Percentiles rank a stretch among this genome's conserved stretches.
These are phyloP conservation scores for Annona cherimola DNA, from an alignment of 164 flowering plant species.

Conservation along the genomic window DNA sequence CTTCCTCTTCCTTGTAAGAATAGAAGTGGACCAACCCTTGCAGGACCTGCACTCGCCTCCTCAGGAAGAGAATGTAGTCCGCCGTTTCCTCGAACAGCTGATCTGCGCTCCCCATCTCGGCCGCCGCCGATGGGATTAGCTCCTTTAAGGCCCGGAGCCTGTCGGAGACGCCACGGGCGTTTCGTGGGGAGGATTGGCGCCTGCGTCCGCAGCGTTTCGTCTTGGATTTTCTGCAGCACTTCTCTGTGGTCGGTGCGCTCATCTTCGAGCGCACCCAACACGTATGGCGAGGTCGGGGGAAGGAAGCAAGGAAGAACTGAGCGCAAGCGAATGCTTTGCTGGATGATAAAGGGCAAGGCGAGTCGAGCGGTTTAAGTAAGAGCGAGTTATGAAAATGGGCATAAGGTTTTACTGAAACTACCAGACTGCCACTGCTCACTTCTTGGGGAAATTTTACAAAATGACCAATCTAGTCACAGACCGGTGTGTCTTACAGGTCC, in stretches of 20 bases:
- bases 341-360: no score
- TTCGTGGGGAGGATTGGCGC: neutral
- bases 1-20: slow-evolving; percentile 20
- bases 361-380: slow-evolving; percentile 26
- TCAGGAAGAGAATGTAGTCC: slow-evolving; percentile 52
- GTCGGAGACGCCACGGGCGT: neutral
- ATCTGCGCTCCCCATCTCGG: slow-evolving; percentile 33
- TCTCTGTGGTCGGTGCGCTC: neutral
- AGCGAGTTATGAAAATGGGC: slow-evolving; percentile 11
- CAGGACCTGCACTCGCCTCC: slow-evolving; percentile 54
- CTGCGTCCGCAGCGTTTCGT: neutral
- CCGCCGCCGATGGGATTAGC: slow-evolving; percentile 40
- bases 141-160: slow-evolving; percentile 30
- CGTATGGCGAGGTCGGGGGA: slow-evolving; percentile 2
- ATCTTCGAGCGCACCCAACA: slow-evolving; percentile 4
- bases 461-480: neutral
- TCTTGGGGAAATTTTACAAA: neutral
- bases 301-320: neutral
- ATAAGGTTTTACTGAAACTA: neutral
- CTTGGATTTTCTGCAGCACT: slow-evolving; percentile 5
- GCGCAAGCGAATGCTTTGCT: neutral
- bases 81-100: slow-evolving; percentile 63
- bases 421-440: slow-evolving; percentile 22
- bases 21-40: slow-evolving; percentile 56
- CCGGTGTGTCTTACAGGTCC: no score